phyloP scores from a whole-genome alignment of 148 eudicot species.

The Chenopodium suecicum region DNA sequence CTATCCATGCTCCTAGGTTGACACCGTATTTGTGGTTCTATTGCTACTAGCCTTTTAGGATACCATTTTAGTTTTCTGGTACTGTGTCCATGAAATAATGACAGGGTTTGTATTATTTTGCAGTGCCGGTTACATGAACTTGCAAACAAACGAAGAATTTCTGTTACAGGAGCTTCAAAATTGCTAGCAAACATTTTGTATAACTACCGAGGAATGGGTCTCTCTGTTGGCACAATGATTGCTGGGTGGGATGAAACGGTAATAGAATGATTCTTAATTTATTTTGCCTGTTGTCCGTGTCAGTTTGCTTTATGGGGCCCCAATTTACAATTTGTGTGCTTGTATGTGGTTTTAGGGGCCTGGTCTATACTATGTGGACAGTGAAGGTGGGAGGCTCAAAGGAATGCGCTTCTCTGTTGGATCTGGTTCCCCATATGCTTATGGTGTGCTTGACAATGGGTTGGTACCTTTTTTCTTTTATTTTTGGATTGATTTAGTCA shows the following conservation, averaged over 20 bases:
- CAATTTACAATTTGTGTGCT: neutral
- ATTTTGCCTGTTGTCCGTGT: neutral
- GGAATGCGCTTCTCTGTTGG: conserved; percentile 95
- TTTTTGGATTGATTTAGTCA: neutral
- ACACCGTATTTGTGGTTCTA: neutral
- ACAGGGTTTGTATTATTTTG: neutral
- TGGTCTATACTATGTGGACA: conserved; percentile 94
- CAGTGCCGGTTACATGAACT: conserved; percentile 95
- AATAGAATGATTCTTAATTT: conserved; percentile 1
- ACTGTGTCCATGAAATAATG: neutral
- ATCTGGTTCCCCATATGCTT: conserved; percentile 99
- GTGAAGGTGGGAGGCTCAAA: conserved; percentile 98
- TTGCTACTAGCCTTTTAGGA: neutral
- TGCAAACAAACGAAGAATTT: conserved; percentile 95
- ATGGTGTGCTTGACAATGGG: conserved; percentile 97
- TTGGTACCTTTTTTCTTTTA: conserved; percentile 27
- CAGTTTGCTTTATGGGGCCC: neutral
- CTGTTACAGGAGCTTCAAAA: conserved; percentile 96
- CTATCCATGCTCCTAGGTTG: neutral
- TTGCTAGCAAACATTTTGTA: conserved; percentile 91
- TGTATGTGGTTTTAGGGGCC: conserved; percentile 66
- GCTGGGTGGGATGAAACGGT: conserved; percentile 99
- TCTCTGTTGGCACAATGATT: conserved; percentile 99
- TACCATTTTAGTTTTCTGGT: neutral
- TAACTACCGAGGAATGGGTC: conserved; percentile 92